These are phyloP conservation scores for Pyropia haitanensis DNA, from an alignment of 23 red algal species.

Conservation along the genomic window DNA sequence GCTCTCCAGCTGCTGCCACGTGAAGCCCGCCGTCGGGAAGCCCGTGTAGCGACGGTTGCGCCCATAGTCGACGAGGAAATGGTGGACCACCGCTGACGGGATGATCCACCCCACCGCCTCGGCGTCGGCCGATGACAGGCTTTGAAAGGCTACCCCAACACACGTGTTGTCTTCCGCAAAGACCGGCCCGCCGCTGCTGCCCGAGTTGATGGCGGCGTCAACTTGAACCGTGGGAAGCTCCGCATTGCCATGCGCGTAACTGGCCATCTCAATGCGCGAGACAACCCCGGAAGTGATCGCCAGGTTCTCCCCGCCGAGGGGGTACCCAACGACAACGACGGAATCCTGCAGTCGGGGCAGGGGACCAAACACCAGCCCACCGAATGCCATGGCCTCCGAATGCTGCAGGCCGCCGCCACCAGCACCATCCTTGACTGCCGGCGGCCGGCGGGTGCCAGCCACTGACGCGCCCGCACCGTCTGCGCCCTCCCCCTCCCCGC, in stretches of 20 bases:
- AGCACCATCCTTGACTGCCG: conserved; percentile 1
- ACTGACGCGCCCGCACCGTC: background rate
- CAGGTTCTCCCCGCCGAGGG: conserved; percentile 39
- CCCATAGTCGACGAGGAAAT: conserved; percentile 30
- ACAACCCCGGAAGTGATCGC: conserved; percentile 46
- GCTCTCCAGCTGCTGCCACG: conserved; percentile 35
- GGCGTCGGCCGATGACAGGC: conserved; percentile 27
- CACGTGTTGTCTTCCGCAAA: conserved; percentile 18
- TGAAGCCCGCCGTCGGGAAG: conserved; percentile 14
- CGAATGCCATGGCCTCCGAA: too few relatives aligned
- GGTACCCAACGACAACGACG: conserved; percentile 43
- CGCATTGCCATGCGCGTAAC: conserved; percentile 31
- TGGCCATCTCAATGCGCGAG: conserved; percentile 28
- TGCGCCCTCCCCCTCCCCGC: background rate
- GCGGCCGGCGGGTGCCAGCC: conserved; percentile 2
- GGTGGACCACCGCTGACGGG: conserved; percentile 39
- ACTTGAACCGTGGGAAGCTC: conserved; percentile 35
- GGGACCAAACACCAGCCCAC: conserved; percentile 1
- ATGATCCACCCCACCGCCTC: conserved; percentile 32
- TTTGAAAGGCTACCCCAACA: conserved; percentile 51
- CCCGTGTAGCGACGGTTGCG: conserved; percentile 30
- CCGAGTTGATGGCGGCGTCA: conserved; percentile 53
- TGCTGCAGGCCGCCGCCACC: too few relatives aligned
- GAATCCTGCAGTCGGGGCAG: conserved; percentile 30
- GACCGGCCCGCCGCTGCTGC: conserved; percentile 50